Evolutionary conservation across 1,284 basidiomycete species (phyloP), one percentile per base, ranked within the genome.

Genomic region (Bondarzewia mesenterica): DNA sequence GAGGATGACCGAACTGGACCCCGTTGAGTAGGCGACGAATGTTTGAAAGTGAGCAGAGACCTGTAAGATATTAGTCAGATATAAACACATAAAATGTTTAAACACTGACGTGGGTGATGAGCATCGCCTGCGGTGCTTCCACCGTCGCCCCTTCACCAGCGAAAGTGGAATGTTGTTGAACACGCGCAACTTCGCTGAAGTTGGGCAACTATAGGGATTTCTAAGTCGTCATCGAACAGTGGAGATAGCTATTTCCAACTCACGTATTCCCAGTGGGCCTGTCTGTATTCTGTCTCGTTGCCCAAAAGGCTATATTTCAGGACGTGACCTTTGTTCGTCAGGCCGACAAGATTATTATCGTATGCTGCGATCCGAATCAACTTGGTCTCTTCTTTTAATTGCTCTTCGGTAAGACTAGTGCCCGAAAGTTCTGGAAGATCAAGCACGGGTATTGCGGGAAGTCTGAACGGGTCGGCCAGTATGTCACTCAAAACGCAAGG

Each of bases 1-100:
- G 50, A 87, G 75, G 29, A 87, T 83, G 45, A 83, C 65, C 20
- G 85, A 85, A 47, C 71, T 72, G 2, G 69, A 59, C 12, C 74
- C 85, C 8, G 84, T 82, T 1, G 89, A 89, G 64, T 93, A 94
- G 1, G 83, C 87, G 41, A 85, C 79, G 61, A 94, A 89, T 21
- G 80, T 82, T 42, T 70, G 56, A 66, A 86, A 93, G 56, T 91
- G 84, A 2, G 88, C 92, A n/a, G 90, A 83, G 49, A 95, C 80
- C 84, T 95, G 42, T 7, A 21, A 57, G 56, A 53, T 67, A 63
- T 63, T 37, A 16, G 38, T 38, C 18, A 50, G 16, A 37, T 27
- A n/a, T 18, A 26, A 22, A 50, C 36, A 42, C 25, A 40, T 7
- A 39, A 46, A 57, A 50, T 18, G 20, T 32, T 44, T 54, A 42